Evolutionary conservation across 345 rosid species (phyloP), one percentile per base, ranked within the genome.

Genomic region (Salix dunnii): DNA sequence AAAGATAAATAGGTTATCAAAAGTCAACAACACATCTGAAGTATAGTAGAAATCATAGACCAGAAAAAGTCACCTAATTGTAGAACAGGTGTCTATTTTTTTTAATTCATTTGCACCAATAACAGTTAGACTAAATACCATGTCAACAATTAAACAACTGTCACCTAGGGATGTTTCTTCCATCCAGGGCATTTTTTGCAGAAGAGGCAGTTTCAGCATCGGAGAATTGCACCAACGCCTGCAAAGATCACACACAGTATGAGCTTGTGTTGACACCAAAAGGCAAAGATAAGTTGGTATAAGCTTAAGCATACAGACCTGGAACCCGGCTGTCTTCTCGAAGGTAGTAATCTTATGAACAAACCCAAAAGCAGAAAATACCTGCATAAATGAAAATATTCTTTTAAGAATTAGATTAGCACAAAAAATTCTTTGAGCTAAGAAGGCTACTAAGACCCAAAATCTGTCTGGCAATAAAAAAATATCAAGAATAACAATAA

Each of bases 131-230:
- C 89, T 62, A 88, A 89, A 90, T 87, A 88, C 88, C 85, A 64
- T 81, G 86, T 87, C 84, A 83, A 91, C 72, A 80, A 81, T 76
- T 88, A 90, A 85, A 86, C 87, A 88, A 87, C 82, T 60, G 90
- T 92, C 91, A 96, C 99, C 99, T 96, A 85, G 99, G 98, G 79
- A 96, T 96, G 87, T 85, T 91, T 92, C 99, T 89, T 89, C 98
- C 97, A 83, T 92, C 98, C 65, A 96, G 87, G 53, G 94, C 86
- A 84, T 83, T 81, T 90, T 90, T 96, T 20, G 98, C 98, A 76
- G 93, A 77, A 21, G 97, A 86, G 36, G 99, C 99, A 77, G 97
- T 96, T 83, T 88, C 97, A 11, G 91, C 82, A 72, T 96, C 98
- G 21, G 98, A 79, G 86, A 92, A 96, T 87, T 96, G 99, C 88